A percentile compares a stretch with the other conserved stretches of the same genome.
Evolutionary conservation across 257 asterid genomes (phyloP).

Genomic region (Solanum clarkiae): DNA sequence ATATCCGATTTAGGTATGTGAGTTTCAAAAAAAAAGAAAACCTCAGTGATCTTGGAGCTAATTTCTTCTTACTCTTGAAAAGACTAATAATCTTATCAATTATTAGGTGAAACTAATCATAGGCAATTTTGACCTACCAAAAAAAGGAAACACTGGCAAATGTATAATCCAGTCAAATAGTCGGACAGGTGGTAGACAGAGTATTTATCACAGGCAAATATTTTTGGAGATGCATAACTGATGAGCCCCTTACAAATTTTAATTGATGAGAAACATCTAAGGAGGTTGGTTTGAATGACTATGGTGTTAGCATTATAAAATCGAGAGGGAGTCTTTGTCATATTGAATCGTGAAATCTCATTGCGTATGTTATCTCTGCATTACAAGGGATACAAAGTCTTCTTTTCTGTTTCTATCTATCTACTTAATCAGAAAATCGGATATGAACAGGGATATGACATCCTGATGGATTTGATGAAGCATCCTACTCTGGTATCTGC

Average conservation of each 20-base stretch:
- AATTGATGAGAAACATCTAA: background rate
- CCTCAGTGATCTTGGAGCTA: background rate
- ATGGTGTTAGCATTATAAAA: background rate
- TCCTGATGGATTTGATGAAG: slow-evolving; percentile 51
- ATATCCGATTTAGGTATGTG: too few species aligned
- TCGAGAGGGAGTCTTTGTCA: background rate
- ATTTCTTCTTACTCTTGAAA: background rate
- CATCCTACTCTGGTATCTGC: slow-evolving; percentile 62
- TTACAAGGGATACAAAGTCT: background rate
- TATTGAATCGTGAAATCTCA: background rate
- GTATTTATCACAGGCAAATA: background rate
- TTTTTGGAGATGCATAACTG: background rate
- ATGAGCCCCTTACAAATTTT: background rate
- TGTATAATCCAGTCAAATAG: background rate
- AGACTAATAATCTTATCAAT: background rate
- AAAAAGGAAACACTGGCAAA: background rate
- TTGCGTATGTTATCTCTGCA: background rate
- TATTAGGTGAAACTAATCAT: background rate
- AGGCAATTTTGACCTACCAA: background rate
- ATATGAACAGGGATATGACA: slow-evolving; percentile 38
- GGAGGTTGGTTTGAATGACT: background rate
- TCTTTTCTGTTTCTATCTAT: background rate
- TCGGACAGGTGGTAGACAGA: background rate
- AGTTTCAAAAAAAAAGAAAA: background rate
- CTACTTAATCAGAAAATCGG: background rate